Percentiles rank a stretch among this genome's conserved stretches.
Conservation (phyloP, 2,329 filamentous ascomycete species). For the Colletotrichum sansevieriae region DNA sequence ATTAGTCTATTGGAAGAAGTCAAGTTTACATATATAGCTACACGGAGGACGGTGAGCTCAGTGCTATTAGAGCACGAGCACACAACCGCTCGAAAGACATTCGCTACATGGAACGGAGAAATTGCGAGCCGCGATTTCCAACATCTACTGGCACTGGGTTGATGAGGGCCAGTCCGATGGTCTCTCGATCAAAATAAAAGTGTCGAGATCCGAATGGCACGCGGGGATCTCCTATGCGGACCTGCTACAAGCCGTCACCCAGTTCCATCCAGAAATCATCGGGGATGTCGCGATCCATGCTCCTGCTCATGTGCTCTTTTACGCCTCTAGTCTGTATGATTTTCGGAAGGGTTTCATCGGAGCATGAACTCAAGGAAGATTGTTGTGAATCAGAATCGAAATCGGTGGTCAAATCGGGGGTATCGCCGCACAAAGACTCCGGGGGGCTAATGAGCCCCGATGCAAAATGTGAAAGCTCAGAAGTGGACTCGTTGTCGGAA, state of each 20-base stretch:
- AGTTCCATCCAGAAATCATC: slow-evolving; percentile 58
- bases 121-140: background rate
- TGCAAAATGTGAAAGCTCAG: slow-evolving; percentile 53
- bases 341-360: slow-evolving; percentile 43
- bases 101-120: background rate
- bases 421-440: slow-evolving; percentile 52
- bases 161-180: slow-evolving; percentile 55
- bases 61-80: slow-evolving; percentile 23
- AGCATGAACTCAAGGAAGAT: slow-evolving; percentile 41
- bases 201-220: slow-evolving; percentile 47
- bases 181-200: slow-evolving; percentile 46
- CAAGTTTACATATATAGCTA: background rate
- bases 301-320: too few relatives aligned
- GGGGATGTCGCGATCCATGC: slow-evolving; percentile 44
- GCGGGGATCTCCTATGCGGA: slow-evolving; percentile 52
- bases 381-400: slow-evolving; percentile 43
- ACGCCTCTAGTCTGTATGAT: slow-evolving; percentile 16
- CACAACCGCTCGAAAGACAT: slow-evolving; percentile 10
- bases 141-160: slow-evolving; percentile 14
- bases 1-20: too few relatives aligned
- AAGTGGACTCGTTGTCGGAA: slow-evolving; percentile 40
- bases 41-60: slow-evolving; percentile 29
- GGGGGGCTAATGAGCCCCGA: slow-evolving; percentile 54
- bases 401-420: slow-evolving; percentile 50
- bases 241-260: slow-evolving; percentile 62